A percentile compares a stretch with the other conserved stretches of the same genome.
Conservation (phyloP, 768 basidiomycete species). For the Hygrophoropsis aurantiaca region DNA sequence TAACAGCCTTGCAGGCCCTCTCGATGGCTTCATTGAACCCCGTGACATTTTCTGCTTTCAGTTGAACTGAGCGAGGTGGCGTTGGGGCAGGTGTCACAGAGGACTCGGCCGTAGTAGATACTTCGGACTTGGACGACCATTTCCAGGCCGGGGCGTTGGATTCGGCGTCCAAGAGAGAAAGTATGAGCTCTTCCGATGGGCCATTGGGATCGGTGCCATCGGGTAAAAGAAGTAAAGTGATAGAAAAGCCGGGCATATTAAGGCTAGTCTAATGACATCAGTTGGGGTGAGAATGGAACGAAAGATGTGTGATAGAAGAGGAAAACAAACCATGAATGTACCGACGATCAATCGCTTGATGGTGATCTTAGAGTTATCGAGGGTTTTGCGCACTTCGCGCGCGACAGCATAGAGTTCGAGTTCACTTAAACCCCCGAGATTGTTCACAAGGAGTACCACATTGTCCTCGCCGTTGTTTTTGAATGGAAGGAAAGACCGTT, state of each 20-base stretch:
- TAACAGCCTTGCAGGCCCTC: constrained; percentile 63
- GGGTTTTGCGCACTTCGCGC: constrained; percentile 53
- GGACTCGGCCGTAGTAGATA: constrained; percentile 25
- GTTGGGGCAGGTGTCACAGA: constrained; percentile 11
- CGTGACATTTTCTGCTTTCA: constrained; percentile 44
- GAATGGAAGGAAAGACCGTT: constrained; percentile 78
- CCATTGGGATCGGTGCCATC: constrained; percentile 35
- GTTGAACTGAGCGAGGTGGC: constrained; percentile 6
- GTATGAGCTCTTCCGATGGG: constrained; percentile 42
- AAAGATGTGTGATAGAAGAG: background rate
- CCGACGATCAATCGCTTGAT: constrained; percentile 70
- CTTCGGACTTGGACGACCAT: constrained; percentile 57
- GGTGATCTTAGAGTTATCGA: constrained; percentile 56
- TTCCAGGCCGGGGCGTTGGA: constrained; percentile 82
- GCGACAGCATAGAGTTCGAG: constrained; percentile 76
- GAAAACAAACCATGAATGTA: constrained; percentile 73
- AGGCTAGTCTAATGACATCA: constrained; percentile 71
- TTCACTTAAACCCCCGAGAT: constrained; percentile 82
- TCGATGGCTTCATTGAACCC: constrained; percentile 55
- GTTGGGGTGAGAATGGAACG: background rate
- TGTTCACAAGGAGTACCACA: constrained; percentile 83
- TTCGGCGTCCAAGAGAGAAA: constrained; percentile 69
- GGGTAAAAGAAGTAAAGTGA: constrained; percentile 80
- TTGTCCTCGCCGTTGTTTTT: constrained; percentile 58
- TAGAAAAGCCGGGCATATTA: constrained; percentile 91